Percentiles rank a stretch among this genome's conserved stretches.
phyloP scores from a whole-genome alignment of 2,329 filamentous ascomycete species.

The Diaporthe longicolla region DNA sequence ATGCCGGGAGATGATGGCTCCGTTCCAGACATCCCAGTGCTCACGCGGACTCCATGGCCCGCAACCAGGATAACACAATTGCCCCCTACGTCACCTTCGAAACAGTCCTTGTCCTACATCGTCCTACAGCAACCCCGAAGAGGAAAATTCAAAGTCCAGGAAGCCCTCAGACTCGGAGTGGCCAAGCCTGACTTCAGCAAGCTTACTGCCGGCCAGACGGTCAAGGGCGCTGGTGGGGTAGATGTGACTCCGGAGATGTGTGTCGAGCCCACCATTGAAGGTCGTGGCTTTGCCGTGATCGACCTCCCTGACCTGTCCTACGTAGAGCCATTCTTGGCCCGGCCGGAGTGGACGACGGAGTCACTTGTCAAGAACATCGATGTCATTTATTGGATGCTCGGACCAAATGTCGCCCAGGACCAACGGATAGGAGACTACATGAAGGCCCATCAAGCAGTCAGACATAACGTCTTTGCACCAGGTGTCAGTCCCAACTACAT shows the following conservation, averaged over 20 bases:
- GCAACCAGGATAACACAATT: constrained; percentile 74
- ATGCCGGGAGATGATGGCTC: constrained; percentile 64
- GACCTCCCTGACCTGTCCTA: constrained; percentile 82
- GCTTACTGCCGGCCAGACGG: constrained; percentile 74
- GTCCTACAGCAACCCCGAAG: constrained; percentile 81
- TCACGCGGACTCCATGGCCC: constrained; percentile 85
- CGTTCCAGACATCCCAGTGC: constrained; percentile 77
- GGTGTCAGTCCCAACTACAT: constrained; percentile 84
- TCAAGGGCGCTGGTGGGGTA: constrained; percentile 74
- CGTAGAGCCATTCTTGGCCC: constrained; percentile 76
- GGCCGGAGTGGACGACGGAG: constrained; percentile 78
- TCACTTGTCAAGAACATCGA: constrained; percentile 77
- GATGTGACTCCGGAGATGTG: constrained; percentile 90
- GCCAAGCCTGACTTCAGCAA: constrained; percentile 67
- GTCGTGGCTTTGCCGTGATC: constrained; percentile 82
- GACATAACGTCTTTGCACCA: constrained; percentile 83
- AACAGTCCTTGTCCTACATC: constrained; percentile 86
- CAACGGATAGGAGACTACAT: constrained; percentile 79
- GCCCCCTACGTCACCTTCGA: constrained; percentile 76
- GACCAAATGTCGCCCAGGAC: constrained; percentile 75
- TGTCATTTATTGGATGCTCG: constrained; percentile 86
- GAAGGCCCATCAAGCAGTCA: constrained; percentile 67
- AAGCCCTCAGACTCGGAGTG: constrained; percentile 77
- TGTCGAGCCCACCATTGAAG: constrained; percentile 75
- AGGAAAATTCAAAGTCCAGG: constrained; percentile 82